Base-by-base conservation (phyloP, 2,329 filamentous ascomycete genomes). In the Tolypocladium pustulatum region DNA sequence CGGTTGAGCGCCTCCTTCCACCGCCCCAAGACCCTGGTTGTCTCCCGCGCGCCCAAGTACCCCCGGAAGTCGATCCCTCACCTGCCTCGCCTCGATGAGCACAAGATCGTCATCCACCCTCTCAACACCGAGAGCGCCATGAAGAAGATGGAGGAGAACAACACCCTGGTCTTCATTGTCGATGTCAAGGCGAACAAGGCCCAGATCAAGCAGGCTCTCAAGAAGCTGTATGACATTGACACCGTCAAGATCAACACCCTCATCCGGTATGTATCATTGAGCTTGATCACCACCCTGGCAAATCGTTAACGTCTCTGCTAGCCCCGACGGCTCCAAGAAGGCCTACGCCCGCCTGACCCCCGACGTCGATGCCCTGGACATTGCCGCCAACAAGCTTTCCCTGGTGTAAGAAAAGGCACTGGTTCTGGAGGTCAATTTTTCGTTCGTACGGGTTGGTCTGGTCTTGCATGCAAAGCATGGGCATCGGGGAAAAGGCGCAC, bases 101-200 rank as follows among this genome's bases (percentile, higher is more conserved):
- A 92, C 86, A 97, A 96, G 87, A 84, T 97, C 77, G 89, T 99
- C 78, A 83, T 97, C 75, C 91, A 97, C 87, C 94, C 94, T 68
- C 86, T 99, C 75, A 99, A 99, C 88, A 99, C 94, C 62, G 94
- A 99, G 89, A 94, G 89, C 74, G 94, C 95, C 73, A 97, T 99
- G 93, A 99, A 99, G 91, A 97, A 97, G 89, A 97, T 99, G 71
- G 94, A 99, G 85, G 94, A 99, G 89, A 92, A 99, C 87, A 99
- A 99, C 87, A 99, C 94, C 68, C 87, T 99, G 57, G 91, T 96
- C 75, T 97, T 97, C 85, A 96, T 96, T 70, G 91, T 95, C 74
- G 89, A 97, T 70, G 81, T 93, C 78, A 95, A 95, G 88, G 87
- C 93, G 78, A 99, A 99, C 88, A 99, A 99, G 90, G 87, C 91